phyloP scores from a whole-genome alignment of 2,329 filamentous ascomycete species.

The Aspergillus viridinutans region DNA sequence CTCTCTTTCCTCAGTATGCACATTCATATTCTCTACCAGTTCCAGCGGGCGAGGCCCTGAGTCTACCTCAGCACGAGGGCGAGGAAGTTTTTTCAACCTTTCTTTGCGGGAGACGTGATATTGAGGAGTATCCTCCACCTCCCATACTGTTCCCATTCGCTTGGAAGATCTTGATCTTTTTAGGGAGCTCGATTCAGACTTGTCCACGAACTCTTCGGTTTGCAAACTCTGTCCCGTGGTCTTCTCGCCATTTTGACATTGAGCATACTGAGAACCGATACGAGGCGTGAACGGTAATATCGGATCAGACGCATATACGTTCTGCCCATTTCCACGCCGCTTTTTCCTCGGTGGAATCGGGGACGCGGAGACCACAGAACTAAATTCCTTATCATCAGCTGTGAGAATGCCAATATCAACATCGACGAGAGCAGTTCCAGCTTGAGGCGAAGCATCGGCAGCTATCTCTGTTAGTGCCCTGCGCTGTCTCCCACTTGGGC shows the following conservation, averaged over 20 bases:
- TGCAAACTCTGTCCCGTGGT: slow-evolving; percentile 9
- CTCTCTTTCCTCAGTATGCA: not conserved
- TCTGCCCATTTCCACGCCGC: slow-evolving; percentile 32
- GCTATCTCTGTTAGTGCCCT: slow-evolving; percentile 41
- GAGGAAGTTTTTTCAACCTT: slow-evolving; percentile 7
- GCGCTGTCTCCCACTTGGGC: slow-evolving; percentile 35
- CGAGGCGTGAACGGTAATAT: slow-evolving; percentile 25
- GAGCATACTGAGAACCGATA: slow-evolving; percentile 13
- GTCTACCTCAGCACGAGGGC: slow-evolving; percentile 4
- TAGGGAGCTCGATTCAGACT: slow-evolving; percentile 14
- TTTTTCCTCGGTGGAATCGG: slow-evolving; percentile 34
- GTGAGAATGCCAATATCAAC: slow-evolving; percentile 36
- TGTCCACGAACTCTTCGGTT: slow-evolving; percentile 9
- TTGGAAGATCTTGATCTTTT: slow-evolving; percentile 21
- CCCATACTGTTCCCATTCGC: slow-evolving; percentile 31
- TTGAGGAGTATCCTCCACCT: slow-evolving; percentile 34
- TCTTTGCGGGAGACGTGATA: slow-evolving; percentile 14
- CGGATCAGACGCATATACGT: slow-evolving; percentile 27
- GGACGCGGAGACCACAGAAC: slow-evolving; percentile 29
- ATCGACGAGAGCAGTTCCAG: slow-evolving; percentile 28
- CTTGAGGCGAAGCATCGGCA: slow-evolving; percentile 38
- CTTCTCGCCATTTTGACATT: slow-evolving; percentile 11
- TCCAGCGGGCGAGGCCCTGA: not conserved
- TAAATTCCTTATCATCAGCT: slow-evolving; percentile 39
- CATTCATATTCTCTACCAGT: not conserved